These are phyloP conservation scores for Rugosomyces carneus DNA, from an alignment of 1,284 basidiomycete species.

Conservation along the genomic window DNA sequence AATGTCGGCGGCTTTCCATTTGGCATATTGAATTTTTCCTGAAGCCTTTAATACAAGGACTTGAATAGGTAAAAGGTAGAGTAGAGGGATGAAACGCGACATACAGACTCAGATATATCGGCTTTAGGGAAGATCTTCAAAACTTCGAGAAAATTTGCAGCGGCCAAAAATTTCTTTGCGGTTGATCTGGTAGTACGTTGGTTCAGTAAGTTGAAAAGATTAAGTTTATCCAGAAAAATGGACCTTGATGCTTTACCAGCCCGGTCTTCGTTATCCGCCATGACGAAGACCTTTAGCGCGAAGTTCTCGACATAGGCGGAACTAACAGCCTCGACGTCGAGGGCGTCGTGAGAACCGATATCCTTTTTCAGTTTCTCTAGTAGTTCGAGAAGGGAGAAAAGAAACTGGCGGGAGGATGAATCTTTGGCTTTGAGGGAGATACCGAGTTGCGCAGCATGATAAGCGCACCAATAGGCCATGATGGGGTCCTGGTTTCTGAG, in stretches of 20 bases:
- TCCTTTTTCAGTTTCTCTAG: constrained; percentile 81
- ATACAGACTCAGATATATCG: constrained; percentile 43
- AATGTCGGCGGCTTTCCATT: constrained; percentile 91
- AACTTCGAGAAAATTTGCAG: constrained; percentile 82
- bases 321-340: constrained; percentile 79
- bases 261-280: constrained; percentile 90
- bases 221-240: too few relatives aligned
- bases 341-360: constrained; percentile 73
- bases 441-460: constrained; percentile 86
- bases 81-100: too few relatives aligned
- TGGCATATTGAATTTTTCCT: constrained; percentile 82
- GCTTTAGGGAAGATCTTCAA: constrained; percentile 68
- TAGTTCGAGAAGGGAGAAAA: constrained; percentile 69
- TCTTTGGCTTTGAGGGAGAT: constrained; percentile 64
- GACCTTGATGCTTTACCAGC: constrained; percentile 73
- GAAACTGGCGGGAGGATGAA: constrained; percentile 58
- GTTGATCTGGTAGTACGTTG: constrained; percentile 60
- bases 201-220: too few relatives aligned
- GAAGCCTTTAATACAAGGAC: too few relatives aligned
- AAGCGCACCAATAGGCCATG: constrained; percentile 95
- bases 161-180: constrained; percentile 84
- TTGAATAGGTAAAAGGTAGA: too few relatives aligned
- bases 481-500: constrained; percentile 77
- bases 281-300: constrained; percentile 80
- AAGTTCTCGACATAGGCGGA: constrained; percentile 93